Base-by-base conservation (phyloP, 2,329 filamentous ascomycete species). In the Zopfia rhizophila region DNA sequence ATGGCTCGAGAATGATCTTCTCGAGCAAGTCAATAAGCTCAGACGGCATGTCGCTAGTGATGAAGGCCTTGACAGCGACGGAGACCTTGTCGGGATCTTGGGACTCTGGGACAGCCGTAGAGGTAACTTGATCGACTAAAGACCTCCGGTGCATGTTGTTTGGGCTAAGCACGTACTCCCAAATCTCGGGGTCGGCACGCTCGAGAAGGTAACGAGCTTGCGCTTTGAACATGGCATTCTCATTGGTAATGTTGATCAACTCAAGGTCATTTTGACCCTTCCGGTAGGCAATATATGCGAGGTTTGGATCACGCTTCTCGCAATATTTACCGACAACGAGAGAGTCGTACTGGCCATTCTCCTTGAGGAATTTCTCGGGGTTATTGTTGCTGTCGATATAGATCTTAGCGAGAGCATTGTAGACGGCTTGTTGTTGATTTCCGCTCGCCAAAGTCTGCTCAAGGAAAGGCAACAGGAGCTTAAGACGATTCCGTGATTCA, bases 1-100 rank as follows among this genome's bases (percentile, higher is more conserved):
- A 96, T n/a, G 94, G 95, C 79, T 99, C 94, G n/a, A 99, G 80
- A 22, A 99, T 93, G 59, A 99, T 99, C 85, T 97, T 99, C 81
- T 99, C 95, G 13, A 99, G 83, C 25, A 99, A 84, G 73, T 99
- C 95, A 63, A 99, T 97, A 38, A 99, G 83, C 78, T 99, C 94
- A 4, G 87, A 86, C 7, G 94, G 94, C 58, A 99, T 81, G 66
- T 99, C 94, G 45, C 89, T 90, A 57, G 88, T 86, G 40, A 99
- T 85, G 80, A 99, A 96, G 29, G 92, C 88, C 63, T 95, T 89
- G 45, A 99, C 94, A 35, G 94, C 94, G 56, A 97, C 83, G 0
- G 91, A 96, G 23, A 99, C 94, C 78, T 96, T 95, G 66, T 94
- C 87, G 2, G 95, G 94, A 59, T 99, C 93, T 5, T 83, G 91